A percentile compares a stretch with the other conserved stretches of the same genome.
These are phyloP conservation scores for Epichloe gansuensis DNA, from an alignment of 2,329 filamentous ascomycete genomes.

Conservation along the genomic window DNA sequence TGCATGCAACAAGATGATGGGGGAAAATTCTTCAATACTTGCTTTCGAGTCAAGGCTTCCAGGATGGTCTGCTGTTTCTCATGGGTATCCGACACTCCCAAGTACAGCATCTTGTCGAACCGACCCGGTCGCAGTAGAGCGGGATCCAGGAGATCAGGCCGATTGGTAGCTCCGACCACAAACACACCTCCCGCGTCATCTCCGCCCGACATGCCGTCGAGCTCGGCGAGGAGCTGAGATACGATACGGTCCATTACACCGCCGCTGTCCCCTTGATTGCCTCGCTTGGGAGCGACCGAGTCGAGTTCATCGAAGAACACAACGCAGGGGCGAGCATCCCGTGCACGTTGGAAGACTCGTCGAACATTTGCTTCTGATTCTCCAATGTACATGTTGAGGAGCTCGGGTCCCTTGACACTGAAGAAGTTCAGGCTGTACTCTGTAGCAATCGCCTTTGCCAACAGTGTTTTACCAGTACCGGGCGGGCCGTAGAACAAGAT, in stretches of 20 bases:
- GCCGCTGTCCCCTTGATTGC: slow-evolving; percentile 92
- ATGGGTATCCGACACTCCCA: slow-evolving; percentile 92
- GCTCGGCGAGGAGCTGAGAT: slow-evolving; percentile 81
- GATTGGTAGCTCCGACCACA: slow-evolving; percentile 91
- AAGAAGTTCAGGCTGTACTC: slow-evolving; percentile 94
- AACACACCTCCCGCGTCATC: slow-evolving; percentile 82
- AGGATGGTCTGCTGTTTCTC: slow-evolving; percentile 92
- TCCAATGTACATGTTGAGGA: slow-evolving; percentile 94
- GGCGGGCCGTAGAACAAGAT: slow-evolving; percentile 88
- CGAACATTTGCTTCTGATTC: slow-evolving; percentile 88
- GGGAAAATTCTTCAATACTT: slow-evolving; percentile 23
- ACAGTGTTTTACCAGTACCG: slow-evolving; percentile 81
- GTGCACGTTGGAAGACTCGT: slow-evolving; percentile 73
- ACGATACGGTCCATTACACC: slow-evolving; percentile 98
- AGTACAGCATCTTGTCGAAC: slow-evolving; percentile 97
- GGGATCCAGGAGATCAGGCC: slow-evolving; percentile 84
- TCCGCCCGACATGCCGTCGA: slow-evolving; percentile 95
- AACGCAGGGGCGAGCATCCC: slow-evolving; percentile 75
- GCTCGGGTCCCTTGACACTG: slow-evolving; percentile 79
- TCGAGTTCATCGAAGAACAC: slow-evolving; percentile 93
- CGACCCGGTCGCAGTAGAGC: slow-evolving; percentile 78
- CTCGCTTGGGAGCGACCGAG: slow-evolving; percentile 88
- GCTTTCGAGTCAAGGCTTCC: slow-evolving; percentile 90
- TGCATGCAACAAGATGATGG: neutral
- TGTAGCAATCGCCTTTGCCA: slow-evolving; percentile 85